Evolutionary conservation across 1,284 basidiomycete species (phyloP).

Genomic region (Amylostereum areolatum): DNA sequence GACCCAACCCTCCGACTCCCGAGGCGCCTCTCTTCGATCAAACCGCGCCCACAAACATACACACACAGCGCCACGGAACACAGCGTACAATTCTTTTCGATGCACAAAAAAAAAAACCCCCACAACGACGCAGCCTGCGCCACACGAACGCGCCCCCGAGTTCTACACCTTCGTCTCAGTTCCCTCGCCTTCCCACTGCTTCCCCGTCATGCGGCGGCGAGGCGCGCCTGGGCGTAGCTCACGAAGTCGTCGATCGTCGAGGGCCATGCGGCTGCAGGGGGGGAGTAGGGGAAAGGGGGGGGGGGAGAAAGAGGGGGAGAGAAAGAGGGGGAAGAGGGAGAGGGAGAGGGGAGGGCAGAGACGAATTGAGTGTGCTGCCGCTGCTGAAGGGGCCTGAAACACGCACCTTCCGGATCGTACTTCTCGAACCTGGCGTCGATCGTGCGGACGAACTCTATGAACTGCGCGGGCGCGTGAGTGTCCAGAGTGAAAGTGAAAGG

Average conservation of each 20-base stretch:
- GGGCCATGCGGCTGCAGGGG: constrained; percentile 87
- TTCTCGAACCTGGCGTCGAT: constrained; percentile 78
- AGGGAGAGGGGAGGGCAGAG: too few species aligned
- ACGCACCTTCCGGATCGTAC: constrained; percentile 81
- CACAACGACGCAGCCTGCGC: too few species aligned
- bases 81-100: too few species aligned
- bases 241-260: constrained; percentile 87
- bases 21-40: too few species aligned
- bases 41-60: too few species aligned
- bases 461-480: constrained; percentile 36
- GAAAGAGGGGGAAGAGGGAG: neutral
- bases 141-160: too few species aligned
- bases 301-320: constrained; percentile 52
- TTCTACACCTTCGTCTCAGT: neutral
- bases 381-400: too few species aligned
- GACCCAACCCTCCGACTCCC: too few species aligned
- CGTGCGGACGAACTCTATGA: constrained; percentile 75
- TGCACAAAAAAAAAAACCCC: too few species aligned
- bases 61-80: too few species aligned
- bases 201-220: constrained; percentile 9
- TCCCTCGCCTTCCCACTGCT: constrained; percentile 1
- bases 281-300: constrained; percentile 36
- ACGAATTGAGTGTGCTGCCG: too few species aligned
- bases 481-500: neutral
- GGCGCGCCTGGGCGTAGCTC: constrained; percentile 51